phyloP scores from a whole-genome alignment of 1,284 basidiomycete species.

The Hypsizygus ulmarius region DNA sequence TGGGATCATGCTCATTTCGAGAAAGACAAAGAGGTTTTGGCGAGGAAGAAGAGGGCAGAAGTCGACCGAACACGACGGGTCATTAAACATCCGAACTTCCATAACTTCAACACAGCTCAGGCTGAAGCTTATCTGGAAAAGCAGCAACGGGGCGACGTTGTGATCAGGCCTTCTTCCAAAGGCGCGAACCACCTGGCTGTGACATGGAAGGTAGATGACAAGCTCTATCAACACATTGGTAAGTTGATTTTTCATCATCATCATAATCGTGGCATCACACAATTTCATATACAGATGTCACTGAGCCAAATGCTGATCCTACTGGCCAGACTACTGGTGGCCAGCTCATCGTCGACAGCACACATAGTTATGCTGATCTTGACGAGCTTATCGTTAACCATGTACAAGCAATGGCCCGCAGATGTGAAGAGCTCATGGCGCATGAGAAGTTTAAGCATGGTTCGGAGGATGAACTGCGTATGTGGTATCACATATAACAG shows the following conservation, averaged over 20 bases:
- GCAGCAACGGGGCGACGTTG: conserved; percentile 91
- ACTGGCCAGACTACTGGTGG: conserved; percentile 69
- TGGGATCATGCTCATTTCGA: conserved; percentile 71
- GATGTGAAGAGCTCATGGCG: conserved; percentile 93
- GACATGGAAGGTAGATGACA: conserved; percentile 99
- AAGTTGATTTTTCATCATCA: conserved; percentile 18
- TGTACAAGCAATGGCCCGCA: conserved; percentile 90
- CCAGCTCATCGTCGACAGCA: conserved; percentile 77
- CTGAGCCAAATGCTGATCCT: conserved; percentile 78
- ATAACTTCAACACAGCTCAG: conserved; percentile 89
- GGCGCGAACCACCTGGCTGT: conserved; percentile 93
- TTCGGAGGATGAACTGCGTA: conserved; percentile 86
- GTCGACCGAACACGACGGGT: conserved; percentile 78
- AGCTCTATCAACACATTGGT: conserved; percentile 97
- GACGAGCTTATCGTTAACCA: conserved; percentile 99
- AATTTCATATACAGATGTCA: conserved; percentile 64
- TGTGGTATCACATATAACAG: conserved; percentile 32
- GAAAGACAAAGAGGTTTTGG: conserved; percentile 73
- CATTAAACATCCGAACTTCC: conserved; percentile 98
- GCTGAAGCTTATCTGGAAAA: conserved; percentile 90
- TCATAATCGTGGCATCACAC: conserved; percentile 4
- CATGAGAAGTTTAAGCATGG: conserved; percentile 96
- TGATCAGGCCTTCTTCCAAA: conserved; percentile 95
- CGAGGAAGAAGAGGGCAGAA: conserved; percentile 83
- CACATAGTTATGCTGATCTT: conserved; percentile 89